A percentile compares a stretch with the other conserved stretches of the same genome.
These are phyloP conservation scores for Allomyces javanicus DNA, from an alignment of 192 early-diverging fungal genomes.

Conservation along the genomic window DNA sequence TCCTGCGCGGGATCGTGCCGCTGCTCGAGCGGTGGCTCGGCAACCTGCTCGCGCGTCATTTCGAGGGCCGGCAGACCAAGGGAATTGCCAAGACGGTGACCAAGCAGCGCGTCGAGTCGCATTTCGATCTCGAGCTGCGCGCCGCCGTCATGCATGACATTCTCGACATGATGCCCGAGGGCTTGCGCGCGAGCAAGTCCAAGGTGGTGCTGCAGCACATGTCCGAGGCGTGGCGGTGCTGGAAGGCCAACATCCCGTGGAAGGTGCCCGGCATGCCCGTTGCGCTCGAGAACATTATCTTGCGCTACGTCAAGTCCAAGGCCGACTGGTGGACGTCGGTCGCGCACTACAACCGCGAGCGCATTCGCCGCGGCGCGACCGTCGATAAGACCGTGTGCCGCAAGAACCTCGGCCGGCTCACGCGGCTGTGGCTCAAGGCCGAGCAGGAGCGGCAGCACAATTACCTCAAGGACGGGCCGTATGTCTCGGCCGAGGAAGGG, in stretches of 20 bases:
- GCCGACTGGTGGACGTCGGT: slow-evolving; percentile 99
- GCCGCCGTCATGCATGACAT: slow-evolving; percentile 99
- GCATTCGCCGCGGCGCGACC: slow-evolving; percentile 92
- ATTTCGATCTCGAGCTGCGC: slow-evolving; percentile 92
- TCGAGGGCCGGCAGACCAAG: slow-evolving; percentile 92
- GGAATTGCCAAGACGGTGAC: slow-evolving; percentile 96
- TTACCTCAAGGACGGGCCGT: slow-evolving; percentile 97
- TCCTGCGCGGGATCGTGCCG: slow-evolving; percentile 94
- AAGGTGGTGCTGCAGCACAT: slow-evolving; percentile 90
- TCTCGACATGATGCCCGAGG: slow-evolving; percentile 98
- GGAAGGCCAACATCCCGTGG: slow-evolving; percentile 99
- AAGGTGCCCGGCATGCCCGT: slow-evolving; percentile 95
- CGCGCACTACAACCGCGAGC: slow-evolving; percentile 96
- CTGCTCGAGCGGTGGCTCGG: slow-evolving; percentile 95
- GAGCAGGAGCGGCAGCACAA: slow-evolving; percentile 99
- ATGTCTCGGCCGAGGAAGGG: slow-evolving; percentile 90
- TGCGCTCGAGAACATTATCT: slow-evolving; percentile 96
- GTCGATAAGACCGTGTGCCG: slow-evolving; percentile 98
- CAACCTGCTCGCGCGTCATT: slow-evolving; percentile 94
- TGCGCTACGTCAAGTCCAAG: slow-evolving; percentile 96
- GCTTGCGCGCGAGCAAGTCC: slow-evolving; percentile 90
- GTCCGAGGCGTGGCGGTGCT: slow-evolving; percentile 83
- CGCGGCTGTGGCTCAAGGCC: slow-evolving; percentile 94
- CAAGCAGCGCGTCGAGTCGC: slow-evolving; percentile 96
- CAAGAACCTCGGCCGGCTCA: slow-evolving; percentile 94